phyloP scores from a whole-genome alignment of 495 filamentous ascomycete genomes.

The Baudoinia panamericana region DNA sequence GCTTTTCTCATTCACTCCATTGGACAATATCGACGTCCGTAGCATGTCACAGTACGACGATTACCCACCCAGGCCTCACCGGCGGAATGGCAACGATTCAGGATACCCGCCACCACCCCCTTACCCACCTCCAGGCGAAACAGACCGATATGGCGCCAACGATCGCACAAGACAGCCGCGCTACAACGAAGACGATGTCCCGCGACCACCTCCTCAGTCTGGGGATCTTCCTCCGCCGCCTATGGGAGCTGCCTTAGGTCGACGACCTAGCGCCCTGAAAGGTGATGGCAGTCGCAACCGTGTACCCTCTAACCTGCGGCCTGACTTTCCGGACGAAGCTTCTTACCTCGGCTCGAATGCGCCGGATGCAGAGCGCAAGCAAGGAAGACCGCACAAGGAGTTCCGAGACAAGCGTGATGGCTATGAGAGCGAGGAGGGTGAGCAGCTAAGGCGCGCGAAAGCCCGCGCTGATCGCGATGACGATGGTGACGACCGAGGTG shows the following conservation, averaged over 20 bases:
- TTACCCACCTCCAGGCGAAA: conserved; percentile 1
- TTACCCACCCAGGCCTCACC: not conserved
- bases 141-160: not conserved
- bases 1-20: too few species aligned
- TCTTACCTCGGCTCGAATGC: conserved; percentile 20
- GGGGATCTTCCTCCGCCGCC: conserved; percentile 17
- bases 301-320: conserved; percentile 9
- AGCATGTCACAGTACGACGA: conserved; percentile 13
- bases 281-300: conserved; percentile 15
- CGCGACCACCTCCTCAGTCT: not conserved
- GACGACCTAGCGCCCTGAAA: conserved; percentile 15
- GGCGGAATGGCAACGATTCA: not conserved
- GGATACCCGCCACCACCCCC: conserved; percentile 8
- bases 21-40: too few species aligned
- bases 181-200: conserved; percentile 1
- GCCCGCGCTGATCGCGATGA: not conserved
- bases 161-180: not conserved
- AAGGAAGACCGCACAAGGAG: conserved; percentile 9
- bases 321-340: conserved; percentile 21
- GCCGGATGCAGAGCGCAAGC: conserved; percentile 21
- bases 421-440: conserved; percentile 24
- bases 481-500: not conserved
- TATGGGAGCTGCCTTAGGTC: conserved; percentile 13
- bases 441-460: conserved; percentile 8
- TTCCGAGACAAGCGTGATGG: conserved; percentile 23